phyloP scores from a whole-genome alignment of 768 basidiomycete species.

The Tulasnella sp. region DNA sequence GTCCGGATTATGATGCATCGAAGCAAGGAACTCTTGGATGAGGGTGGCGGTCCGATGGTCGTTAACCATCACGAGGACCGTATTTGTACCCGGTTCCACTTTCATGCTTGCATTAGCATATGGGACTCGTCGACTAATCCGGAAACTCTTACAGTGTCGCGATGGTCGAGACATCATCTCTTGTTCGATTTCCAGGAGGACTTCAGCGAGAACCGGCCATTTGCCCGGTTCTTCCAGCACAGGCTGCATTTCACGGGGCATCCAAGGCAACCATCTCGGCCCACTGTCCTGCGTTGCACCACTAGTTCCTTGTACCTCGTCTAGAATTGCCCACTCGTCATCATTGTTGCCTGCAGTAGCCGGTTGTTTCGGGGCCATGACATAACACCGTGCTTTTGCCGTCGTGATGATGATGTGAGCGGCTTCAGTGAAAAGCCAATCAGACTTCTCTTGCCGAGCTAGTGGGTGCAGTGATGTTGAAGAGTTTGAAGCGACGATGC shows the following conservation, averaged over 20 bases:
- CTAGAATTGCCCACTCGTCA: conserved; percentile 74
- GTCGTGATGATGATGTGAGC: conserved; percentile 83
- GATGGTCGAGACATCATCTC: conserved; percentile 55
- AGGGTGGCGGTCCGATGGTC: conserved; percentile 74
- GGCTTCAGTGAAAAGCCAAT: conserved; percentile 91
- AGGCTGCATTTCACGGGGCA: conserved; percentile 79
- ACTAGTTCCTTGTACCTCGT: conserved; percentile 60
- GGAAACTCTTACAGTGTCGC: conserved; percentile 38
- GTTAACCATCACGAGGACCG: conserved; percentile 85
- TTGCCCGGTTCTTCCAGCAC: conserved; percentile 94
- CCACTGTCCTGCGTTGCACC: neutral
- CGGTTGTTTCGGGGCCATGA: conserved; percentile 45
- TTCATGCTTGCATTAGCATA: conserved; percentile 38
- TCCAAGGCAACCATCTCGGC: conserved; percentile 50
- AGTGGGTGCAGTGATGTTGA: conserved; percentile 38
- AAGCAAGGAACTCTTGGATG: conserved; percentile 77
- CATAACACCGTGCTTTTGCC: conserved; percentile 82
- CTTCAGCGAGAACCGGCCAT: conserved; percentile 83
- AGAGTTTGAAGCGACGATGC: conserved; percentile 69
- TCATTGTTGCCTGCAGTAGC: conserved; percentile 39
- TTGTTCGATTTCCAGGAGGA: conserved; percentile 87
- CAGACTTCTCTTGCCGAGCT: conserved; percentile 65
- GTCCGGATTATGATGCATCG: conserved; percentile 54
- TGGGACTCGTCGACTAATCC: conserved; percentile 34
- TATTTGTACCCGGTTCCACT: conserved; percentile 63